Evolutionary conservation across 2,329 filamentous ascomycete genomes (phyloP).

Genomic region (Cryoendolithus antarcticus): DNA sequence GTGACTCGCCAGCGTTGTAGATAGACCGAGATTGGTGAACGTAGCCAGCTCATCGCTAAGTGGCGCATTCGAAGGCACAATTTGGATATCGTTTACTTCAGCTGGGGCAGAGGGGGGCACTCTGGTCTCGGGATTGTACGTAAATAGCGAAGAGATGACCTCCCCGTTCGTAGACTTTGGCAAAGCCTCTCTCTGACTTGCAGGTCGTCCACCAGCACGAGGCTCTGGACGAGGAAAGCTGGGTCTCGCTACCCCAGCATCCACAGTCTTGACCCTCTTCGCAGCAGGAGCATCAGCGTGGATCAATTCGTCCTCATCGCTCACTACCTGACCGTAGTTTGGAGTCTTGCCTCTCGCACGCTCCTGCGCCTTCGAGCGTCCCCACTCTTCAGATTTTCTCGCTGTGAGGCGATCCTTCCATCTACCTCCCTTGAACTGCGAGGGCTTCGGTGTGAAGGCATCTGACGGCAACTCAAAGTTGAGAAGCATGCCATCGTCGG

Average conservation of each 20-base stretch:
- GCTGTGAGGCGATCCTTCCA: slow-evolving; percentile 84
- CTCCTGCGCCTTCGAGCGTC: slow-evolving; percentile 30
- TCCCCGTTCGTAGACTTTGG: slow-evolving; percentile 7
- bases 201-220: slow-evolving; percentile 4
- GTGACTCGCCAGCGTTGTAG: slow-evolving; percentile 66
- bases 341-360: slow-evolving; percentile 9
- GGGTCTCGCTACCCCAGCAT: slow-evolving; percentile 5
- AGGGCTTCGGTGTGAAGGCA: slow-evolving; percentile 50
- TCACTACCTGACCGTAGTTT: slow-evolving; percentile 9
- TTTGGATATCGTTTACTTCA: slow-evolving; percentile 35
- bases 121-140: slow-evolving; percentile 68
- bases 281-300: slow-evolving; percentile 4
- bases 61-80: slow-evolving; percentile 81
- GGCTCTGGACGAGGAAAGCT: slow-evolving; percentile 2
- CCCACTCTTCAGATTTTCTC: slow-evolving; percentile 52
- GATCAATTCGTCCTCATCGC: slow-evolving; percentile 14
- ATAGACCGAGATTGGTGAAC: slow-evolving; percentile 77
- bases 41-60: slow-evolving; percentile 71
- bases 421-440: slow-evolving; percentile 71
- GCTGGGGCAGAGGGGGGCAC: slow-evolving; percentile 40
- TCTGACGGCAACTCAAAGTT: slow-evolving; percentile 70
- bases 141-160: slow-evolving; percentile 83
- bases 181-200: slow-evolving; percentile 3
- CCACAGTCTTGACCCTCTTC: slow-evolving; percentile 10
- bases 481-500: slow-evolving; percentile 86